These are phyloP conservation scores for Wickerhamomyces kurtzmanii DNA, from an alignment of 805 yeast genomes.

Conservation along the genomic window DNA sequence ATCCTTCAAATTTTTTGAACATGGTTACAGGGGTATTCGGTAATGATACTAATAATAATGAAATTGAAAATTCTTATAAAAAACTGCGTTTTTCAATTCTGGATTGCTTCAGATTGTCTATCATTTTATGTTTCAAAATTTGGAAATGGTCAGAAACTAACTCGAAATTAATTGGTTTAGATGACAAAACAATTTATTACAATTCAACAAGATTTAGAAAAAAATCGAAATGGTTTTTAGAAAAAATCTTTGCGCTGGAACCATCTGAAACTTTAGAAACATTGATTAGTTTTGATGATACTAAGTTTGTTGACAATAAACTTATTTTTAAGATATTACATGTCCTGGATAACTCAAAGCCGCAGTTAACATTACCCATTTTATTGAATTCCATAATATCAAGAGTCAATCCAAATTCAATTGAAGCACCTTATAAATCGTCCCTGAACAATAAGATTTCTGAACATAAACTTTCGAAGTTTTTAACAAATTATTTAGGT, in stretches of 20 bases:
- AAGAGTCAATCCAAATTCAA: too few relatives aligned
- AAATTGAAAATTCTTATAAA: not conserved
- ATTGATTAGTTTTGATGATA: slow-evolving; percentile 30
- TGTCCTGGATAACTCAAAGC: slow-evolving; percentile 76
- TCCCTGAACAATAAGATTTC: slow-evolving; percentile 36
- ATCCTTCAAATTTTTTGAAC: slow-evolving; percentile 38
- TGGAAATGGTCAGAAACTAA: slow-evolving; percentile 63
- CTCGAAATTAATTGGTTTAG: slow-evolving; percentile 8
- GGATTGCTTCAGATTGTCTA: slow-evolving; percentile 55
- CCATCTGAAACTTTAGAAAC: slow-evolving; percentile 66
- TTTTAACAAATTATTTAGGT: slow-evolving; percentile 50
- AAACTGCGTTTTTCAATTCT: too few relatives aligned
- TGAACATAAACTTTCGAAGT: slow-evolving; percentile 32
- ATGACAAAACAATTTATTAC: slow-evolving; percentile 28
- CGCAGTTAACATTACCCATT: slow-evolving; percentile 63
- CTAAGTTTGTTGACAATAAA: slow-evolving; percentile 12
- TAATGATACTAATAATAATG: slow-evolving; percentile 37
- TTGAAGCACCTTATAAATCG: slow-evolving; percentile 23
- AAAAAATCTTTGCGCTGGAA: slow-evolving; percentile 54
- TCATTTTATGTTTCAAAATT: slow-evolving; percentile 42
- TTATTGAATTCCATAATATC: too few relatives aligned
- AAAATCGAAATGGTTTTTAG: slow-evolving; percentile 56
- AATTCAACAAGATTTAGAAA: slow-evolving; percentile 56
- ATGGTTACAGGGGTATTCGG: slow-evolving; percentile 75
- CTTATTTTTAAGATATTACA: slow-evolving; percentile 55